phyloP scores from a whole-genome alignment of 352 stramenopile species.

The Phytopythium cucurbitacearum region DNA sequence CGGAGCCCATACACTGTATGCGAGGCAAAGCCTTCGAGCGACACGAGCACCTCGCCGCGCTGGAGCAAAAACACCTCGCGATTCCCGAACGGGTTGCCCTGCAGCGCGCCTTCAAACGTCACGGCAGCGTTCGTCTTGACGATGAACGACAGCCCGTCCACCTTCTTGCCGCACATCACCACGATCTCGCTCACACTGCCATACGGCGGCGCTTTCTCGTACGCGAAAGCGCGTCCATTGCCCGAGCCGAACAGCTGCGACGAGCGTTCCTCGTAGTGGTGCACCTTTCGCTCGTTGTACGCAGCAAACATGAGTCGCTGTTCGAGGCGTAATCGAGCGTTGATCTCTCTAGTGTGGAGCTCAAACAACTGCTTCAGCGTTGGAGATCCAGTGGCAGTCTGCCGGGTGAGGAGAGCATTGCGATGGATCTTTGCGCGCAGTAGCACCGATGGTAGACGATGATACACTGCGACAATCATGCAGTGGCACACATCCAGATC shows the following conservation, averaged over 20 bases:
- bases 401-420: constrained; percentile 21
- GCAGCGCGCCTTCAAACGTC: constrained; percentile 41
- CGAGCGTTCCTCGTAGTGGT: constrained; percentile 60
- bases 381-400: constrained; percentile 39
- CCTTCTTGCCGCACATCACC: constrained; percentile 62
- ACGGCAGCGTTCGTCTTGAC: constrained; percentile 48
- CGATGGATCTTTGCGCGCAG: constrained; percentile 19
- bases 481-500: constrained; percentile 48
- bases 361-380: constrained; percentile 77
- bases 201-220: constrained; percentile 62
- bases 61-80: constrained; percentile 55
- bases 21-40: constrained; percentile 66
- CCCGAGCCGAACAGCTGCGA: constrained; percentile 40
- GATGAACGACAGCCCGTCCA: constrained; percentile 59
- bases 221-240: constrained; percentile 41
- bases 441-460: constrained; percentile 22
- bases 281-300: constrained; percentile 59
- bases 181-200: constrained; percentile 61
- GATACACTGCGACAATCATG: constrained; percentile 34
- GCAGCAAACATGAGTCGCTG: constrained; percentile 70
- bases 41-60: constrained; percentile 53
- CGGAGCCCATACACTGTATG: constrained; percentile 66
- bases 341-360: constrained; percentile 52
- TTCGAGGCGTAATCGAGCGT: constrained; percentile 52
- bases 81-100: constrained; percentile 68